Conservation (phyloP, 2,329 filamentous ascomycete genomes). For the Neurospora sp. region DNA sequence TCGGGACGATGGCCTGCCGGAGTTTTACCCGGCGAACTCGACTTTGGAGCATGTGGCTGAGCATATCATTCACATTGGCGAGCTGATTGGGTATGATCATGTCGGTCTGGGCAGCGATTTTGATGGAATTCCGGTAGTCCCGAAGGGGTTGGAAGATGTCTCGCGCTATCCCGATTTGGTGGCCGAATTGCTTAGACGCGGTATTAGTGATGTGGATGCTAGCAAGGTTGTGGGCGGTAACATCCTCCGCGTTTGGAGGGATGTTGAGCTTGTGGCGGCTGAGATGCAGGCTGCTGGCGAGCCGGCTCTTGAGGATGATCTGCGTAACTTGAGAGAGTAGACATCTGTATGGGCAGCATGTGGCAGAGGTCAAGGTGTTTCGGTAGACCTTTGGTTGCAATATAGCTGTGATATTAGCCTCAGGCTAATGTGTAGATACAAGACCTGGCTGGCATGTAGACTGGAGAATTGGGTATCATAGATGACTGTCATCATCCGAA, state of each 20-base stretch:
- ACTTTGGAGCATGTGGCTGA: slow-evolving; percentile 69
- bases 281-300: slow-evolving; percentile 51
- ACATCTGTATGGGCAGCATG: background rate
- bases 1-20: slow-evolving; percentile 54
- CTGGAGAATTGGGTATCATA: background rate
- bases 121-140: slow-evolving; percentile 61
- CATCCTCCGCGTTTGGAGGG: slow-evolving; percentile 72
- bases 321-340: slow-evolving; percentile 15
- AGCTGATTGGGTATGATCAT: slow-evolving; percentile 74
- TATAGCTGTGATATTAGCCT: background rate
- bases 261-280: slow-evolving; percentile 62
- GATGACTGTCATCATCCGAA: background rate
- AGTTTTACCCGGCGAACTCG: slow-evolving; percentile 55
- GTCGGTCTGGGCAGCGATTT: slow-evolving; percentile 87
- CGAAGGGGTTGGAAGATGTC: slow-evolving; percentile 73
- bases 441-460: background rate
- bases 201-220: slow-evolving; percentile 64
- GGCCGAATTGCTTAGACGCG: slow-evolving; percentile 60
- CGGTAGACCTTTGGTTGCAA: background rate
- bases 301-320: slow-evolving; percentile 43
- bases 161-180: slow-evolving; percentile 73
- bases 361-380: background rate
- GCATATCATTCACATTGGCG: slow-evolving; percentile 75
- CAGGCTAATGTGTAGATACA: background rate
- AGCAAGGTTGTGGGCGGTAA: slow-evolving; percentile 72